These are phyloP conservation scores for Pseudogymnoascus sp. DNA, from an alignment of 2,329 filamentous ascomycete genomes.

Conservation along the genomic window DNA sequence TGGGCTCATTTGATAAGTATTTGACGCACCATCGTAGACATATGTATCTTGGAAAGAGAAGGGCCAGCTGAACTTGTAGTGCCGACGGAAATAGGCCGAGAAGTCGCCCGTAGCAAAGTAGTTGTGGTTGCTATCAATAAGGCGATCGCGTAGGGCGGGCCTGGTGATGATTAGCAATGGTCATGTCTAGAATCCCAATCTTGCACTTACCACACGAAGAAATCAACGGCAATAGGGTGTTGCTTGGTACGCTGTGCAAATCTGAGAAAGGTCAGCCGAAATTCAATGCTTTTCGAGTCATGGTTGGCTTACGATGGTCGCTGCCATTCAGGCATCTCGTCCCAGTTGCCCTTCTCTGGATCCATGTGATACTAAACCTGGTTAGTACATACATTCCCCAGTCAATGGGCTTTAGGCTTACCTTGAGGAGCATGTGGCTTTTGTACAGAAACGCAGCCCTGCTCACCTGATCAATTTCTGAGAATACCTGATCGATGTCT, in stretches of 20 bases:
- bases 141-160: slow-evolving; percentile 17
- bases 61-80: slow-evolving; percentile 18
- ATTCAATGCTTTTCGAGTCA: not conserved
- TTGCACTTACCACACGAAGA: slow-evolving; percentile 16
- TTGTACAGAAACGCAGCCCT: slow-evolving; percentile 19
- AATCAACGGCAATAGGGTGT: slow-evolving; percentile 18
- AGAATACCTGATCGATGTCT: slow-evolving; percentile 17
- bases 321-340: slow-evolving; percentile 18
- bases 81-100: slow-evolving; percentile 13
- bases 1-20: slow-evolving; percentile 14
- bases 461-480: slow-evolving; percentile 17
- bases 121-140: slow-evolving; percentile 14
- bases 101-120: slow-evolving; percentile 16
- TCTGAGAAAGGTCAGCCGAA: not conserved
- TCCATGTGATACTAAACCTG: slow-evolving; percentile 17
- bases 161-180: not conserved
- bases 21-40: slow-evolving; percentile 6
- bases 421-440: slow-evolving; percentile 17
- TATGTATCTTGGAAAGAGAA: slow-evolving; percentile 16
- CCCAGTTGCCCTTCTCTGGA: slow-evolving; percentile 12
- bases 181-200: not conserved
- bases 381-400: not conserved
- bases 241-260: slow-evolving; percentile 13
- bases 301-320: slow-evolving; percentile 14
- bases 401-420: not conserved